Evolutionary conservation across 345 rosid species (phyloP), one percentile per base, ranked within the genome.

Genomic region (Barbarea vulgaris): DNA sequence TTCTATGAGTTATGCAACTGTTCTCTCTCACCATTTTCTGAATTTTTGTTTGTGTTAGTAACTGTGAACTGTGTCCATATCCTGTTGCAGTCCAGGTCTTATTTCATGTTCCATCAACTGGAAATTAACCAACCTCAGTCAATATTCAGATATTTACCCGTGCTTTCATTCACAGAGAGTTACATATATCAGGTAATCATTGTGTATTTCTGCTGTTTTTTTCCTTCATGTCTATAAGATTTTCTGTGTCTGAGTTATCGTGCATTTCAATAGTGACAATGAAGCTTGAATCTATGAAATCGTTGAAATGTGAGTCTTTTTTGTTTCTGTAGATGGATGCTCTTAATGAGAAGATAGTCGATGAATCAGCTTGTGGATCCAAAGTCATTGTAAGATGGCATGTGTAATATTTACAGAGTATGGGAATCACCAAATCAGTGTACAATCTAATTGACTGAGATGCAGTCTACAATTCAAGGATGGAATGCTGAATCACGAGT

Each of bases 61-160:
- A 63, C 48, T 47, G 44, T 36, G 18, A 42, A 15, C 47, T 42
- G 0, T 14, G 0, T 17, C n/a, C 28, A 3, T 36, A 19, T 63
- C 52, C n/a, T 46, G 76, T 82, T 62, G 60, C 92, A 94, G 96
- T 86, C 96, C 86, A 86, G 97, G 69, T 94, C 97, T 70, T 94
- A 94, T 70, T 91, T 89, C 80, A 94, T 94, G 97, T 94, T 94
- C 81, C 97, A 89, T 65, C 88, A 79, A 12, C 73, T 94, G 83
- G 91, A 91, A 42, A 76, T 85, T 56, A 86, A 78, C 77, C 44
- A 56, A 46, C 97, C 93, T 0, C 81, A 83, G 65, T 69, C 81
- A 47, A 13, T 91, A 53, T 89, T 91, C 84, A 81, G 76, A 76
- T 85, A 84, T 81, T 79, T 94, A 57, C 97, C 98, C 0, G 51